Percentiles rank a stretch among this genome's conserved stretches.
These are phyloP conservation scores for Actinomucor elegans DNA, from an alignment of 371 early-diverging fungal species.

Conservation along the genomic window DNA sequence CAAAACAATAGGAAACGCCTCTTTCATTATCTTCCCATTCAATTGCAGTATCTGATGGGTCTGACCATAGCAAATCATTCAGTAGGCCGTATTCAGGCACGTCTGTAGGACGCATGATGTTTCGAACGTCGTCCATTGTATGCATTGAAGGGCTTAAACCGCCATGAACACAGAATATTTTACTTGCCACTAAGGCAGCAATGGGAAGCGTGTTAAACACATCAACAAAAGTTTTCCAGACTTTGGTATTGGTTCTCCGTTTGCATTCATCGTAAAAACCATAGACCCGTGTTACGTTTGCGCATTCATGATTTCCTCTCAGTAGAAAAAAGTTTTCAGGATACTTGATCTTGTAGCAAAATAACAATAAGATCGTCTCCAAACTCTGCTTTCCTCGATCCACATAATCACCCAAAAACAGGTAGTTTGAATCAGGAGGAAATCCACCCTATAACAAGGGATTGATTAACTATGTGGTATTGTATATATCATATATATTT, in stretches of 20 bases:
- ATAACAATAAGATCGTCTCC: slow-evolving; percentile 92
- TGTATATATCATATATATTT: slow-evolving; percentile 70
- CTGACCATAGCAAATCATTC: slow-evolving; percentile 90
- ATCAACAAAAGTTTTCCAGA: slow-evolving; percentile 98
- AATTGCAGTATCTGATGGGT: slow-evolving; percentile 69
- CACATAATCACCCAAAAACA: slow-evolving; percentile 99
- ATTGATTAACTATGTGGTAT: not conserved
- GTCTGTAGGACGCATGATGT: slow-evolving; percentile 91
- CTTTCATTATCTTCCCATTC: slow-evolving; percentile 98
- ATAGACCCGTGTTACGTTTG: slow-evolving; percentile 68
- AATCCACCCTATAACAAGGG: slow-evolving; percentile 72
- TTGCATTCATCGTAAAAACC: slow-evolving; percentile 99
- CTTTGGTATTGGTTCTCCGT: slow-evolving; percentile 88
- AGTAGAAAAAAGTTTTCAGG: slow-evolving; percentile 98
- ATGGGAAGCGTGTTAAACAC: slow-evolving; percentile 98
- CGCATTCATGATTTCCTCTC: slow-evolving; percentile 97
- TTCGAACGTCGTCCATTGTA: slow-evolving; percentile 91
- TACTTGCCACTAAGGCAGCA: slow-evolving; percentile 94
- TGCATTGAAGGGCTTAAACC: slow-evolving; percentile 75
- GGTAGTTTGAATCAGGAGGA: slow-evolving; percentile 86
- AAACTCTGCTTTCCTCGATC: slow-evolving; percentile 95
- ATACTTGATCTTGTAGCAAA: slow-evolving; percentile 97
- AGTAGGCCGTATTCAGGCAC: slow-evolving; percentile 94
- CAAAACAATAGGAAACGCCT: slow-evolving; percentile 96
- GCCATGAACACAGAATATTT: slow-evolving; percentile 98